Evolutionary conservation across 164 flowering plant genomes (phyloP), one percentile per base, ranked within the genome.

Genomic region (Vitis cinerea): DNA sequence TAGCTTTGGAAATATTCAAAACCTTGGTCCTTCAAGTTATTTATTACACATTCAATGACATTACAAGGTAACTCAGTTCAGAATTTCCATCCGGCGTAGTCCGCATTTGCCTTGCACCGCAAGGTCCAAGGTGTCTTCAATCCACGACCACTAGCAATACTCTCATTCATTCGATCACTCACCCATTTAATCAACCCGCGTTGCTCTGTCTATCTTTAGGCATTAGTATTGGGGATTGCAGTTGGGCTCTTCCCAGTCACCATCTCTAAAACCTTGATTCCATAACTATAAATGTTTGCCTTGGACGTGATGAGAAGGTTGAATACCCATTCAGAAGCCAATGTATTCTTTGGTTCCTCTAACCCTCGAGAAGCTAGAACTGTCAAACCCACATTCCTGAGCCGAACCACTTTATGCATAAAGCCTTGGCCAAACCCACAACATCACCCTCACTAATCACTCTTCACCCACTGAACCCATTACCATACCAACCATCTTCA

Each of bases 321-420:
- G 65, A 44, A 70, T 11, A 72, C 61, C 79, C 81, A 79, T 23
- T 79, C 81, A 1, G 81, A 79, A 8, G 82, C 79, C 79, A 17
- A 79, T 72, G 64, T 76, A 76, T 14, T 76, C 77, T 69, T 75
- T 64, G 1, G 76, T 74, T 37, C 82, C 82, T 73, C 77, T 69
- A 2, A 70, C 57, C 60, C 52, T 71, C 17, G 81, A 71, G 49
- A 78, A 69, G 14, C 63, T 61, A 7, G 60, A 55, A 44, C 60
- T 17, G 2, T 55, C 53, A 1, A 15, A 9, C 2, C n/a, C 65
- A 17, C 17, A 17, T 17, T 17, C 17, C 1, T 17, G 17, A 17
- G 17, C 17, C 17, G 1, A 17, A 17, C 17, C 17, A 17, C 17
- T 17, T 1, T 17, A 17, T 17, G 17, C 17, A 17, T 17, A 17